These are phyloP conservation scores for Exophiala bonariae DNA, from an alignment of 2,329 filamentous ascomycete species.

Conservation along the genomic window DNA sequence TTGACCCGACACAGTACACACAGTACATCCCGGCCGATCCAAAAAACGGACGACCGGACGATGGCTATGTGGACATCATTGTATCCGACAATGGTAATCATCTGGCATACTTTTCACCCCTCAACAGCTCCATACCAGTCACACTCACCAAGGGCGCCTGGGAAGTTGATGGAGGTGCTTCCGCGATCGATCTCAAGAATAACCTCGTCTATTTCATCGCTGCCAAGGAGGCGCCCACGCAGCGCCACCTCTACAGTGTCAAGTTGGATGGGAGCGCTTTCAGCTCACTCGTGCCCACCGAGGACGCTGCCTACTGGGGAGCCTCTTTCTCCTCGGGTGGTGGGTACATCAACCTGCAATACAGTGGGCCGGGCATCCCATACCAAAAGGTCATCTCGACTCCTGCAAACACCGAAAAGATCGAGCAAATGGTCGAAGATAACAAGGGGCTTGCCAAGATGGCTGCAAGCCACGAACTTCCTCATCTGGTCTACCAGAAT, in stretches of 20 bases:
- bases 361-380: constrained; percentile 80
- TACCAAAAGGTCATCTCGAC: constrained; percentile 90
- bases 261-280: constrained; percentile 76
- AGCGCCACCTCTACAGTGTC: constrained; percentile 90
- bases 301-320: constrained; percentile 73
- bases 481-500: constrained; percentile 77
- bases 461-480: constrained; percentile 76
- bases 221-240: constrained; percentile 82
- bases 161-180: constrained; percentile 87
- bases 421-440: constrained; percentile 72
- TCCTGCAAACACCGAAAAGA: constrained; percentile 64
- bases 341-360: constrained; percentile 80
- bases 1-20: constrained; percentile 87
- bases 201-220: constrained; percentile 90
- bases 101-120: constrained; percentile 85
- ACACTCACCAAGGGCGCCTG: constrained; percentile 86
- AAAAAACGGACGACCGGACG: constrained; percentile 69
- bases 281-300: constrained; percentile 71
- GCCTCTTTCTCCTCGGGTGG: constrained; percentile 81
- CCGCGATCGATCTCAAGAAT: constrained; percentile 77
- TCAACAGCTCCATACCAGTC: constrained; percentile 78
- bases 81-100: constrained; percentile 87
- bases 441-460: constrained; percentile 70
- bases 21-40: constrained; percentile 83
- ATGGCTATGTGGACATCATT: constrained; percentile 91